phyloP scores from a whole-genome alignment of 768 basidiomycete genomes.

The Lentinula sp. region DNA sequence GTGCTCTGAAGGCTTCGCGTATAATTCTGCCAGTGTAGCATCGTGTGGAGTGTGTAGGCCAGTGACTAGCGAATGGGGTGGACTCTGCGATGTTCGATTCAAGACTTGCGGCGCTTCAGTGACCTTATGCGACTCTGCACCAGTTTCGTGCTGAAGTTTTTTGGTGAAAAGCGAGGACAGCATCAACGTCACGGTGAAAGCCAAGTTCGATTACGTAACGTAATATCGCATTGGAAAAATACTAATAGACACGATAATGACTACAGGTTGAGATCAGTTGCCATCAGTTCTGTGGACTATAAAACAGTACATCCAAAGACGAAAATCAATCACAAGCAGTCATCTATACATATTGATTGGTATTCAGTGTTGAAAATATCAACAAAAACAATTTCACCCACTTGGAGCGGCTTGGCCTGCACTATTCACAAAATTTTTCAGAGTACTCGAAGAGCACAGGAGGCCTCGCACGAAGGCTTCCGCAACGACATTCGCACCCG shows the following conservation, averaged over 20 bases:
- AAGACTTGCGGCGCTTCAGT: neutral
- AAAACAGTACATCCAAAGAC: neutral
- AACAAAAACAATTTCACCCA: conserved; percentile 11
- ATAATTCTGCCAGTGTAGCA: conserved; percentile 49
- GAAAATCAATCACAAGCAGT: conserved; percentile 10
- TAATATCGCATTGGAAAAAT: neutral
- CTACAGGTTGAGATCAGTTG: too few species aligned
- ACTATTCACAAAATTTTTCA: conserved; percentile 28
- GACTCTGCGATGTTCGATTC: neutral
- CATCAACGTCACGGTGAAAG: neutral
- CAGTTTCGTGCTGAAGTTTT: neutral
- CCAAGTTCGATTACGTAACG: neutral
- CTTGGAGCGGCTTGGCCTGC: conserved; percentile 31
- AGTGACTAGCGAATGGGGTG: conserved; percentile 15
- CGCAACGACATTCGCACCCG: conserved; percentile 41
- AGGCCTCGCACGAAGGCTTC: conserved; percentile 42
- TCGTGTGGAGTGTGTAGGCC: conserved; percentile 56
- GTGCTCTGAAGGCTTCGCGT: conserved; percentile 20
- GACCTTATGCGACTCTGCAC: neutral
- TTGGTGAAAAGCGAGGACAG: neutral
- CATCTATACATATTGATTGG: conserved; percentile 7
- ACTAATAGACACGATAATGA: too few species aligned
- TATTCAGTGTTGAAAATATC: neutral
- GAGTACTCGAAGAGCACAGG: conserved; percentile 28
- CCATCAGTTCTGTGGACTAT: too few species aligned